Conservation (phyloP, 2,329 filamentous ascomycete species). For the Fusarium papillatum region DNA sequence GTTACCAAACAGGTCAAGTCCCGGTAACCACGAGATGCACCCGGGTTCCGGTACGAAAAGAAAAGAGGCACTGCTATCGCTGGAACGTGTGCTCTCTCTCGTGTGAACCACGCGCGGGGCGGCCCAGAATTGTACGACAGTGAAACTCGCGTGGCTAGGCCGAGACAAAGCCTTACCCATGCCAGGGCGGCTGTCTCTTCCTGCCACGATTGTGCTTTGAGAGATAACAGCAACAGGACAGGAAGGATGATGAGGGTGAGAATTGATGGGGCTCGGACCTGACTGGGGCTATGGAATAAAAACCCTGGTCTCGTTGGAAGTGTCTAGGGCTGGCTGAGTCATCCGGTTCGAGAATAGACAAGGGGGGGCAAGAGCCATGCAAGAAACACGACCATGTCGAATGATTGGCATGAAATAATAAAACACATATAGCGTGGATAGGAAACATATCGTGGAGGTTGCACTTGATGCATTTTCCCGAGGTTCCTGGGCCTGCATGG, state of each 20-base stretch:
- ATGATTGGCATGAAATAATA: neutral
- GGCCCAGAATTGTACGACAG: conserved; percentile 3
- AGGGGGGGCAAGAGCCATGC: neutral
- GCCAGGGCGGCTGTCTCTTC: conserved; percentile 5
- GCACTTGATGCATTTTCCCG: neutral
- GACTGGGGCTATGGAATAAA: neutral
- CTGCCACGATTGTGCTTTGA: conserved; percentile 6
- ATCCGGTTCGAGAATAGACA: neutral
- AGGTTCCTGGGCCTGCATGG: neutral
- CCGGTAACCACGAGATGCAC: neutral
- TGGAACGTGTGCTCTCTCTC: conserved; percentile 22
- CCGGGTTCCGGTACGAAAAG: neutral
- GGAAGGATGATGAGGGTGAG: neutral
- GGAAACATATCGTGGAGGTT: neutral
- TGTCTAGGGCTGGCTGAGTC: neutral
- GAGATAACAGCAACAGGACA: neutral
- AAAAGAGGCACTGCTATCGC: conserved; percentile 10
- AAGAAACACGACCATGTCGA: neutral
- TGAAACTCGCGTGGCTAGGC: conserved; percentile 37
- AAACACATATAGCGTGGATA: neutral
- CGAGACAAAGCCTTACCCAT: conserved; percentile 28
- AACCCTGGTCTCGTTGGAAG: neutral
- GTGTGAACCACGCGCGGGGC: conserved; percentile 1
- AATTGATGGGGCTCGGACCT: neutral
- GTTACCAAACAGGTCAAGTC: conserved; percentile 6